A percentile compares a stretch with the other conserved stretches of the same genome.
These are phyloP conservation scores for Claviceps spartinae DNA, from an alignment of 2,329 filamentous ascomycete species.

Conservation along the genomic window DNA sequence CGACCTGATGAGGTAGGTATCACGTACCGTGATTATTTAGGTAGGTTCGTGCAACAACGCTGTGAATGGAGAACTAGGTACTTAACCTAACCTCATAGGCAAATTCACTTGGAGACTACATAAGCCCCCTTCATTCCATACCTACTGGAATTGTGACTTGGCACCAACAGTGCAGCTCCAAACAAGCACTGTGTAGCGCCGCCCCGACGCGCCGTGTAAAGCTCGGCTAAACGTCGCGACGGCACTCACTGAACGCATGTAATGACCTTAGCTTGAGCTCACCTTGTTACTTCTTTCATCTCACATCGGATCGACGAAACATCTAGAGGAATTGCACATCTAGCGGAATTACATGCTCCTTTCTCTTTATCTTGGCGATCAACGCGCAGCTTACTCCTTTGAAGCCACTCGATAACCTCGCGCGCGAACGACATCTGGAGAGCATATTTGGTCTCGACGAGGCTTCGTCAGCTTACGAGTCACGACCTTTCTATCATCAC, in stretches of 20 bases:
- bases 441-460: neutral
- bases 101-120: too few species aligned
- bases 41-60: too few species aligned
- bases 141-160: too few species aligned
- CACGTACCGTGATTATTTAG: too few species aligned
- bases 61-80: too few species aligned
- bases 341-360: neutral
- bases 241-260: neutral
- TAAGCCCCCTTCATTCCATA: too few species aligned
- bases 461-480: neutral
- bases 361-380: neutral
- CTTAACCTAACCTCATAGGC: too few species aligned
- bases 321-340: too few species aligned
- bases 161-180: too few species aligned
- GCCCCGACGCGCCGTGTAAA: neutral
- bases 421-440: neutral
- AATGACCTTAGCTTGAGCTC: neutral
- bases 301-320: neutral
- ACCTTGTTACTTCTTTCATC: neutral
- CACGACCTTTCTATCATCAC: neutral
- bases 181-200: too few species aligned
- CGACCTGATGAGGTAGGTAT: too few species aligned
- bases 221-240: conserved; percentile 1
- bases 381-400: neutral
- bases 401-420: neutral